phyloP scores from a whole-genome alignment of 208 protist species.

The Crithidia fasciculata region DNA sequence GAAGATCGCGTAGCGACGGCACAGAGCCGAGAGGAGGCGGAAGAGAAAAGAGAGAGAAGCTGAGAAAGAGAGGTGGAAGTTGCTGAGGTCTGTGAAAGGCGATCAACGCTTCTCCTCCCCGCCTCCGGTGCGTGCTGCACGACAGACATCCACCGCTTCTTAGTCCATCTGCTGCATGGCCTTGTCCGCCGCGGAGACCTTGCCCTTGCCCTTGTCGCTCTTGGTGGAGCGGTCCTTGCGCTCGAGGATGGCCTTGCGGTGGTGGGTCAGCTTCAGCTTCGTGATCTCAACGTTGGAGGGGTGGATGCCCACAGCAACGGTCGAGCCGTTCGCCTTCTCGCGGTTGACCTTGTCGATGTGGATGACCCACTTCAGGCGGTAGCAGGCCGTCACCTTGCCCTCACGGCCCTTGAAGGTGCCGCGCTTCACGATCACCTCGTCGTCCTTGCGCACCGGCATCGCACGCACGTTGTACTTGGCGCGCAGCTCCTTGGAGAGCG shows the following conservation, averaged over 20 bases:
- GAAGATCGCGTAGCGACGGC: no score
- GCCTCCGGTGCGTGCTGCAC: no score
- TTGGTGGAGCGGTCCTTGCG: constrained; percentile 91
- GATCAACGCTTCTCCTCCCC: no score
- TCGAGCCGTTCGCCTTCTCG: constrained; percentile 97
- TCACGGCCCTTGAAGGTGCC: constrained; percentile 96
- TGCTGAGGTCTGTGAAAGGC: no score
- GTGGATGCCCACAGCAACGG: constrained; percentile 96
- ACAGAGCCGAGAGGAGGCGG: no score
- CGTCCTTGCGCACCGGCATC: constrained; percentile 99
- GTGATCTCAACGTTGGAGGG: constrained; percentile 99
- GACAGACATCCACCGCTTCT: not conserved
- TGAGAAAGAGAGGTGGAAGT: no score
- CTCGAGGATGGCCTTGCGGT: constrained; percentile 98
- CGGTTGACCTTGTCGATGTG: constrained; percentile 98
- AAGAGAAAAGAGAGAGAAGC: no score
- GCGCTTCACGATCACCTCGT: constrained; percentile 97
- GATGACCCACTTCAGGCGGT: constrained; percentile 99
- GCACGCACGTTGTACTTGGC: constrained; percentile 98
- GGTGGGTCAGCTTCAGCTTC: constrained; percentile 98
- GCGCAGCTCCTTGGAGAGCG: constrained; percentile 98
- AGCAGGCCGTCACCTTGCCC: constrained; percentile 97
- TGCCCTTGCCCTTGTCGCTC: constrained; percentile 93
- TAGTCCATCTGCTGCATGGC: constrained; percentile 95
- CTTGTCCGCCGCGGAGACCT: constrained; percentile 90